Evolutionary conservation across 192 early-diverging fungal genomes (phyloP), one percentile per base, ranked within the genome.

Genomic region (Rhizophagus clarus): DNA sequence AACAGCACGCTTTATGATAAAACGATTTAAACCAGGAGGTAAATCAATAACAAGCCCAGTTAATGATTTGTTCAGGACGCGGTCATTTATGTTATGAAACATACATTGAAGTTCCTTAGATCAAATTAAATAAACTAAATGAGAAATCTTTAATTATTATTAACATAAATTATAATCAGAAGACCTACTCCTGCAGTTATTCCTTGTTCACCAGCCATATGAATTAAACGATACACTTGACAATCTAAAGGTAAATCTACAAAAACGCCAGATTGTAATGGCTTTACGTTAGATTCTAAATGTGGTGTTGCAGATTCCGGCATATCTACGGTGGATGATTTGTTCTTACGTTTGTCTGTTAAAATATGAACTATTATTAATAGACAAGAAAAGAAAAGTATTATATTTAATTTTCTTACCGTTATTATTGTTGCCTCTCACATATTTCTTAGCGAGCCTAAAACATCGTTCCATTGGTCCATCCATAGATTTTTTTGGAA

Each of bases 141-240:
- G 22, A 71, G 22, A 26, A 29, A 73, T 73, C 3, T n/a, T 22
- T 56, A 14, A 64, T 12, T 64, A 24, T 29, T 29, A 29, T 37
- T 40, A 37, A 66, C 26, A 4, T 24, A 14, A 17, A 66, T 5
- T 67, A n/a, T 10, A 12, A 26, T 76, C 24, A 11, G 14, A 9
- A 28, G 17, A 77, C 47, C 3, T 79, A 91, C 91, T 61, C 71
- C 85, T 14, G 87, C 82, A 20, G 86, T 90, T 15, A 84, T 85
- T 8, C 92, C 92, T 12, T 77, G 24, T 22, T 84, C 77, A n/a
- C 89, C 91, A 7, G 88, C 28, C 9, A 85, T 68, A 1, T 81
- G 63, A 47, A 93, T 89, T 20, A 91, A 66, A 14, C 86, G 85
- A 77, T 89, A 92, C 0, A 93, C 86, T 77, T 93, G 92, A 70